Conservation (phyloP, 1,284 basidiomycete species). For the Pseudozyma sp. region DNA sequence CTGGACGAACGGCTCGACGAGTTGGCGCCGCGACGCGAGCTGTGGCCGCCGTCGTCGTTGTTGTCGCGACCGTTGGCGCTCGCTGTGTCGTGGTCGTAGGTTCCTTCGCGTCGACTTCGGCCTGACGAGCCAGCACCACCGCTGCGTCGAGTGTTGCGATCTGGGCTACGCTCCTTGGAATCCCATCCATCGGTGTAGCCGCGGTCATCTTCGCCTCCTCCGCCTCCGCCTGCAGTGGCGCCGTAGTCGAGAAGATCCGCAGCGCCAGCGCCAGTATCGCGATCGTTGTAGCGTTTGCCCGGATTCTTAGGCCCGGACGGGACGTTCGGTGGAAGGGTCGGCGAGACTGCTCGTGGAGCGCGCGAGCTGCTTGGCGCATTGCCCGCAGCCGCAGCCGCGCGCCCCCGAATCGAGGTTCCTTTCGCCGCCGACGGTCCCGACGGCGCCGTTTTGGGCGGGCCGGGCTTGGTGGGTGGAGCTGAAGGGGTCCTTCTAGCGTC, state of each 20-base stretch:
- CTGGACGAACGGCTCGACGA: slow-evolving; percentile 17
- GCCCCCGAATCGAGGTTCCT: slow-evolving; percentile 40
- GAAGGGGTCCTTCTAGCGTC: not conserved
- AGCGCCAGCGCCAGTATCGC: slow-evolving; percentile 58
- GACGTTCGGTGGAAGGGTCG: slow-evolving; percentile 49
- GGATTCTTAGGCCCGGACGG: slow-evolving; percentile 57
- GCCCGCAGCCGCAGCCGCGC: slow-evolving; percentile 30
- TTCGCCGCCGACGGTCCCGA: slow-evolving; percentile 16
- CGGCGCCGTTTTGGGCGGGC: slow-evolving; percentile 22
- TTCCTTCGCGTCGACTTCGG: slow-evolving; percentile 28
- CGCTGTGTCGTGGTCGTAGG: slow-evolving; percentile 14
- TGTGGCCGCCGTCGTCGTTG: slow-evolving; percentile 6
- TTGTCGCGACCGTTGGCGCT: slow-evolving; percentile 8
- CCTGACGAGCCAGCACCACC: not conserved
- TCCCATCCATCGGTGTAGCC: slow-evolving; percentile 25
- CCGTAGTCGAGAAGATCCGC: slow-evolving; percentile 66
- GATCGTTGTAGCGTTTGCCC: slow-evolving; percentile 62
- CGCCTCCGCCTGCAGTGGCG: slow-evolving; percentile 31
- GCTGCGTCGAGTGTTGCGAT: slow-evolving; percentile 4
- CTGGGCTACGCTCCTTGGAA: slow-evolving; percentile 7
- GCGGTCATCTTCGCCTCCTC: not conserved
- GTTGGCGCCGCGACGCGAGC: slow-evolving; percentile 9
- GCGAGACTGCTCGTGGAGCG: slow-evolving; percentile 32
- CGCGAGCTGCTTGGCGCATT: slow-evolving; percentile 6
- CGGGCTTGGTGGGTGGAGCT: not conserved